These are phyloP conservation scores for Chytridiales sp. DNA, from an alignment of 371 early-diverging fungal species.

Conservation along the genomic window DNA sequence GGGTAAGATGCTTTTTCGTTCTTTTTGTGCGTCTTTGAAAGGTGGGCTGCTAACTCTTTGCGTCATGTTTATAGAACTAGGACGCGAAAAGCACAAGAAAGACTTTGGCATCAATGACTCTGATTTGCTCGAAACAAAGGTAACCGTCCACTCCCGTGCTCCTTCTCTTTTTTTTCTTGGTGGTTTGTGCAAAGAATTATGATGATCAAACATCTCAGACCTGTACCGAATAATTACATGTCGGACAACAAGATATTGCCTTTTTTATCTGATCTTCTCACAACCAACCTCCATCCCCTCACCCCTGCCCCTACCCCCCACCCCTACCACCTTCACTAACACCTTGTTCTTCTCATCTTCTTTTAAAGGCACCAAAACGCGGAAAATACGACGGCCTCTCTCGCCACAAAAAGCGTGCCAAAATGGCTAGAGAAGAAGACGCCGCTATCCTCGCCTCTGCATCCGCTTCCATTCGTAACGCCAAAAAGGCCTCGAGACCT, in stretches of 20 bases:
- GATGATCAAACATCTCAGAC: slow-evolving; percentile 29
- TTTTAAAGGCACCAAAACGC: slow-evolving; percentile 52
- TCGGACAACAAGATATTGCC: slow-evolving; percentile 37
- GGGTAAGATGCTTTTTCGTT: slow-evolving; percentile 27
- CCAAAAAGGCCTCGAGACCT: slow-evolving; percentile 59
- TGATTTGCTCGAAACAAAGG: slow-evolving; percentile 13
- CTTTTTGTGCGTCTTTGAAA: slow-evolving; percentile 2
- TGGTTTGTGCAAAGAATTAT: neutral
- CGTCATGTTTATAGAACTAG: slow-evolving; percentile 23
- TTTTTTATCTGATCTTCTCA: slow-evolving; percentile 11
- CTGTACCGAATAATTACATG: slow-evolving; percentile 32
- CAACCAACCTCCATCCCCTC: no score
- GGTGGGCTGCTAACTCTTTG: no score
- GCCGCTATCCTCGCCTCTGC: slow-evolving; percentile 48
- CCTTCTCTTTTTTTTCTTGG: neutral
- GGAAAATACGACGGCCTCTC: slow-evolving; percentile 67
- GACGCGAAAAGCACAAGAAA: slow-evolving; percentile 29
- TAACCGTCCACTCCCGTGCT: neutral
- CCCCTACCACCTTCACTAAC: neutral
- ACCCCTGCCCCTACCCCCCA: neutral
- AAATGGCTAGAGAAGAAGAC: slow-evolving; percentile 63
- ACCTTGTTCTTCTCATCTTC: neutral
- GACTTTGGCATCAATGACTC: slow-evolving; percentile 22
- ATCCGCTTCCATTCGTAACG: slow-evolving; percentile 51
- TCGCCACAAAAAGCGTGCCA: slow-evolving; percentile 61